Percentiles rank a stretch among this genome's conserved stretches.
These are phyloP conservation scores for Lathyrus tuberosus DNA, from an alignment of 306 rosid genomes.

Conservation along the genomic window DNA sequence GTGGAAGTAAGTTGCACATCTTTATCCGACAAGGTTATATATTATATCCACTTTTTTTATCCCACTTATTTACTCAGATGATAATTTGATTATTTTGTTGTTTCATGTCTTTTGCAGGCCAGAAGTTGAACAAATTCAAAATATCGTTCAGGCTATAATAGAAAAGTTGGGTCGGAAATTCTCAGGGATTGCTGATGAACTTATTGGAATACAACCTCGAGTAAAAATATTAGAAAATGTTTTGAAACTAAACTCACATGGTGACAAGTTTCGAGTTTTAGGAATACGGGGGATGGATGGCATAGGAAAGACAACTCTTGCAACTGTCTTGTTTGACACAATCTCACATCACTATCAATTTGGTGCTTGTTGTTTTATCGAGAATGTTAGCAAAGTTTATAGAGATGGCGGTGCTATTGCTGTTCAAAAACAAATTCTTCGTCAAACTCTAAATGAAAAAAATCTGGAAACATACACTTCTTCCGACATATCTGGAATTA, in stretches of 20 bases:
- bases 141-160: neutral
- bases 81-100: neutral
- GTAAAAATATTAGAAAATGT: neutral
- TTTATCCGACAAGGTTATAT: too few species aligned
- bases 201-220: neutral
- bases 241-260: neutral
- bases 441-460: neutral
- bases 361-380: conserved; percentile 9
- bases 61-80: too few species aligned
- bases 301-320: neutral
- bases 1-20: too few species aligned
- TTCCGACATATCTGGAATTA: neutral
- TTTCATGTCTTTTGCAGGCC: neutral
- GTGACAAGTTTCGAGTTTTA: neutral
- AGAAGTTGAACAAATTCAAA: neutral
- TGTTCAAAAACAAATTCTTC: conserved; percentile 5
- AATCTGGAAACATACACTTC: neutral
- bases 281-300: conserved; percentile 1
- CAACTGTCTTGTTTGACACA: neutral
- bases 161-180: neutral
- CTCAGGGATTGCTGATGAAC: neutral
- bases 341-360: conserved; percentile 25
- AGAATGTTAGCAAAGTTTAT: neutral
- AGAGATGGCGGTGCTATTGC: neutral
- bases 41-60: too few species aligned